phyloP scores from a whole-genome alignment of 805 yeast genomes.

The Kuraishia cidri region DNA sequence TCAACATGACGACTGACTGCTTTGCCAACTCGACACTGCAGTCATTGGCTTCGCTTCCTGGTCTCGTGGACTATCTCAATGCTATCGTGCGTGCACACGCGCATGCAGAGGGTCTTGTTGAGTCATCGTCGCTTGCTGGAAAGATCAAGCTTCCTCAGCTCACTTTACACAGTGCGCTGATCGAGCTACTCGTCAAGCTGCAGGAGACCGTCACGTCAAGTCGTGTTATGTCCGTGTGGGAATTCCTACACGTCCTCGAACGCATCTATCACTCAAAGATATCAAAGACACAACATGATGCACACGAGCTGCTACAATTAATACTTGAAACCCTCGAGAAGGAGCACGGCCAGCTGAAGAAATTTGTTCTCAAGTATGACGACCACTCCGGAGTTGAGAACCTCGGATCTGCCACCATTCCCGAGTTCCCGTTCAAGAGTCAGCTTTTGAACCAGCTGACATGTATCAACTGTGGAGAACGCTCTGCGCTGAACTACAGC shows the following conservation, averaged over 20 bases:
- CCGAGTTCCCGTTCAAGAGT: conserved; percentile 72
- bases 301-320: conserved; percentile 84
- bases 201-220: conserved; percentile 52
- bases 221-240: conserved; percentile 66
- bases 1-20: conserved; percentile 81
- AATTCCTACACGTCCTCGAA: conserved; percentile 67
- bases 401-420: conserved; percentile 18
- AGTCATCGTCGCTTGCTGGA: background rate
- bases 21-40: conserved; percentile 88
- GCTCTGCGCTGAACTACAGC: conserved; percentile 47
- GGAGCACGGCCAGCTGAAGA: conserved; percentile 42
- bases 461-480: conserved; percentile 59
- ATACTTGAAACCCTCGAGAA: conserved; percentile 69
- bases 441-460: conserved; percentile 54
- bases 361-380: conserved; percentile 14
- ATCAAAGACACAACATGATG: conserved; percentile 84
- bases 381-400: background rate
- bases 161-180: conserved; percentile 50
- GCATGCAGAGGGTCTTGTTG: background rate
- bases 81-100: conserved; percentile 17
- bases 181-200: conserved; percentile 40
- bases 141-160: conserved; percentile 16
- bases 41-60: conserved; percentile 58
- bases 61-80: conserved; percentile 48
- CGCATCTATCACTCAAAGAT: conserved; percentile 62